These are phyloP conservation scores for Polymyxa betae DNA, from an alignment of 208 protist genomes.

Conservation along the genomic window DNA sequence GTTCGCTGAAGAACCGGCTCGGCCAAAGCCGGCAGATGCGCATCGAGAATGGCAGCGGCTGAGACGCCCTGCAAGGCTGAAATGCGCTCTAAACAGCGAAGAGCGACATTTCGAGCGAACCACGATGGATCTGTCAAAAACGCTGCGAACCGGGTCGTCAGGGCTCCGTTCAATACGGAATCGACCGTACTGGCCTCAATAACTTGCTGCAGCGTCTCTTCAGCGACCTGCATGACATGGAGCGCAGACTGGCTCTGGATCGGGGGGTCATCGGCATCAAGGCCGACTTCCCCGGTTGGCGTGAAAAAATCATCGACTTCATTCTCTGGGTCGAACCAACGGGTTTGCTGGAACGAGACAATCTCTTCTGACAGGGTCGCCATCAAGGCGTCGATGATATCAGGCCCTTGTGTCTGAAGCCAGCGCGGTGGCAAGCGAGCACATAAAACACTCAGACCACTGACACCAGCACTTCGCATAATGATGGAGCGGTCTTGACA, in stretches of 20 bases:
- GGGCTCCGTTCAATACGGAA: neutral
- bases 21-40: neutral
- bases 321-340: constrained; percentile 16
- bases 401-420: neutral
- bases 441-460: neutral
- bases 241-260: neutral
- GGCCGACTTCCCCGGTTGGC: too few species aligned
- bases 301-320: constrained; percentile 38
- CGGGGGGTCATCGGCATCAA: neutral
- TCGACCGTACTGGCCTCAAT: neutral
- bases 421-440: neutral
- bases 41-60: neutral
- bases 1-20: constrained; percentile 59
- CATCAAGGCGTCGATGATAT: neutral
- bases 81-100: neutral
- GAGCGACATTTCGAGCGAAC: neutral
- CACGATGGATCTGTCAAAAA: neutral
- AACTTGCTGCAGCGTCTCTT: neutral
- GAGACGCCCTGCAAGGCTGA: neutral
- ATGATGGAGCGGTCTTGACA: neutral
- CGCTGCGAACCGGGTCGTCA: neutral
- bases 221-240: neutral
- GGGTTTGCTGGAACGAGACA: neutral
- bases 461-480: neutral
- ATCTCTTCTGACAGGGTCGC: neutral